Percentiles rank a stretch among this genome's conserved stretches.
Conservation (phyloP, 177 flowering plant genomes). For the Vitis hybrid region DNA sequence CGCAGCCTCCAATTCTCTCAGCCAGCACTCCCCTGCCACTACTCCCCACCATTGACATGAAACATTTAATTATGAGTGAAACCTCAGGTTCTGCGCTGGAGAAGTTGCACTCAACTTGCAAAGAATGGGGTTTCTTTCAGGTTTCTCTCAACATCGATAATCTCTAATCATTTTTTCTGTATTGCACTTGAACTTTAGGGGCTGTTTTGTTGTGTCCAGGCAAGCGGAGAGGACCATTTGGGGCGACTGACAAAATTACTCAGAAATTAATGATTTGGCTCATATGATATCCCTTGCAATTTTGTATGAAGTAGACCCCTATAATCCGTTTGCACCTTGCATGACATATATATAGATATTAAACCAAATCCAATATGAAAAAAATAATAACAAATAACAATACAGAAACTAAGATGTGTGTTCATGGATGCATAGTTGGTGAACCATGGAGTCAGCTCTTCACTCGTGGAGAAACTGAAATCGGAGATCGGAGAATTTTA, state of each 20-base stretch:
- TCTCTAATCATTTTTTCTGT: not conserved
- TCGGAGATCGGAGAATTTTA: not conserved
- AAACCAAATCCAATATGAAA: too few species aligned
- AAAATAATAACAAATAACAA: not conserved
- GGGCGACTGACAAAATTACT: too few species aligned
- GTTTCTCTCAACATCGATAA: not conserved
- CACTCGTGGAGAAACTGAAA: slow-evolving; percentile 31
- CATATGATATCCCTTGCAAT: too few species aligned
- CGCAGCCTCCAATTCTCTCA: too few species aligned
- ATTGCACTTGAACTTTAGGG: too few species aligned
- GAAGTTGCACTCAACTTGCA: slow-evolving; percentile 21
- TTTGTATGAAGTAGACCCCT: too few species aligned
- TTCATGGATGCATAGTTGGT: slow-evolving; percentile 19
- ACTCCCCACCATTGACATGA: slow-evolving; percentile 20
- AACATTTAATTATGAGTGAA: slow-evolving; percentile 9
- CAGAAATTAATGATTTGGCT: too few species aligned
- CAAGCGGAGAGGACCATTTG: too few species aligned
- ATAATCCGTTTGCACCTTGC: too few species aligned
- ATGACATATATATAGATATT: too few species aligned
- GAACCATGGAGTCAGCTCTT: slow-evolving; percentile 34
- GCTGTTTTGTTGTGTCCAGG: too few species aligned
- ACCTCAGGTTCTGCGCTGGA: slow-evolving; percentile 7
- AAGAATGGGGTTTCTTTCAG: slow-evolving; percentile 32
- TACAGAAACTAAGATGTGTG: not conserved
- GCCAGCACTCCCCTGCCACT: not conserved